These are phyloP conservation scores for Fusarium virguliforme DNA, from an alignment of 2,329 filamentous ascomycete genomes.

Conservation along the genomic window DNA sequence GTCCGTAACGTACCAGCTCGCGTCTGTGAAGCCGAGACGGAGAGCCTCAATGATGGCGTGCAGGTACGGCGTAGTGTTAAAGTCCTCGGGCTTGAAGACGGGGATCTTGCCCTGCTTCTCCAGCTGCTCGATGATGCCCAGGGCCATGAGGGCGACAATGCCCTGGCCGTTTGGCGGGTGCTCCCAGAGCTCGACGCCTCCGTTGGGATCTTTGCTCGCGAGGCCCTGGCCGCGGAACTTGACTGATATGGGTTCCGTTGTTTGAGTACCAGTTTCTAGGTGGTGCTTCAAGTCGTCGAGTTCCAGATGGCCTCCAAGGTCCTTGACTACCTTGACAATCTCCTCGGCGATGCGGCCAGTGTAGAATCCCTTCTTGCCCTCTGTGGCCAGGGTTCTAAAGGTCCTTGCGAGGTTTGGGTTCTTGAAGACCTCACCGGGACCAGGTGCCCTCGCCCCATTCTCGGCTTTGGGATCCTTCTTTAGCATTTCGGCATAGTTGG, in stretches of 20 bases:
- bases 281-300: slow-evolving; percentile 87
- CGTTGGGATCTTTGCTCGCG: slow-evolving; percentile 46
- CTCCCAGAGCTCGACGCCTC: slow-evolving; percentile 90
- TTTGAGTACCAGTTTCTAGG: slow-evolving; percentile 77
- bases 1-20: slow-evolving; percentile 90
- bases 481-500: slow-evolving; percentile 89
- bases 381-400: slow-evolving; percentile 81
- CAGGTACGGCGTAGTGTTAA: slow-evolving; percentile 86
- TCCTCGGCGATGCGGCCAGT: slow-evolving; percentile 85
- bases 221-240: slow-evolving; percentile 78
- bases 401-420: slow-evolving; percentile 87
- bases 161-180: slow-evolving; percentile 98
- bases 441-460: slow-evolving; percentile 82
- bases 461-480: slow-evolving; percentile 80
- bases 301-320: slow-evolving; percentile 83
- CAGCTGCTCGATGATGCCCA: slow-evolving; percentile 91
- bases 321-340: slow-evolving; percentile 82
- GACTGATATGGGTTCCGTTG: slow-evolving; percentile 88
- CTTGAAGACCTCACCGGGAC: slow-evolving; percentile 88
- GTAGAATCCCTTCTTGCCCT: slow-evolving; percentile 95
- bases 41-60: slow-evolving; percentile 92
- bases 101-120: slow-evolving; percentile 83
- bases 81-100: slow-evolving; percentile 77
- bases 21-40: slow-evolving; percentile 91
- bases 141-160: slow-evolving; percentile 92